These are phyloP conservation scores for Teunomyces kruisii DNA, from an alignment of 805 yeast species.

Conservation along the genomic window DNA sequence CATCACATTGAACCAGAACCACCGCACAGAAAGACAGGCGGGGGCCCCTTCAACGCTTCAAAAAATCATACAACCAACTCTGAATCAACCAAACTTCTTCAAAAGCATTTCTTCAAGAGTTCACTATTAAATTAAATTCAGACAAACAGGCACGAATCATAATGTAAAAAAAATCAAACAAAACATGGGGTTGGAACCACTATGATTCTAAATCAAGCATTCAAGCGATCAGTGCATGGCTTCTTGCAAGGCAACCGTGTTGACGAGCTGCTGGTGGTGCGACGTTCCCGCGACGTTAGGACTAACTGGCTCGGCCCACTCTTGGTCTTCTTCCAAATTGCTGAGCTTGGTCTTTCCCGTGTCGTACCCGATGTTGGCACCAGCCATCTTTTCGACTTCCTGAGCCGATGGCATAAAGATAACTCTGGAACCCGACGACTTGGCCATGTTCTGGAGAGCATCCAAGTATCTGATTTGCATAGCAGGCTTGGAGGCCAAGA, in stretches of 20 bases:
- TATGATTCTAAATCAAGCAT: neutral
- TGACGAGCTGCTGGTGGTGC: conserved; percentile 12
- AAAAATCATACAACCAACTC: no score
- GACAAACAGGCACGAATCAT: no score
- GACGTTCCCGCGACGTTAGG: conserved; percentile 8
- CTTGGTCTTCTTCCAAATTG: conserved; percentile 23
- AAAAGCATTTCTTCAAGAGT: no score
- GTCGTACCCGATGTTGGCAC: conserved; percentile 16
- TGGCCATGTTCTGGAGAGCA: conserved; percentile 77
- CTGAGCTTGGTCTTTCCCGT: conserved; percentile 8
- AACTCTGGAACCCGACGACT: conserved; percentile 59
- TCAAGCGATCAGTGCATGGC: conserved; percentile 15
- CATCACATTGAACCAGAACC: no score
- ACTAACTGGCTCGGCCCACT: conserved; percentile 18
- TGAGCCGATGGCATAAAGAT: conserved; percentile 66
- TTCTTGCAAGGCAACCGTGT: conserved; percentile 35
- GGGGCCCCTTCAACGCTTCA: no score
- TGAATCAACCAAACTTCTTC: no score
- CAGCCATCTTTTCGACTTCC: conserved; percentile 40
- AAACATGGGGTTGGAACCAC: neutral
- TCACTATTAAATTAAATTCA: no score
- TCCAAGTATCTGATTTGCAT: conserved; percentile 78
- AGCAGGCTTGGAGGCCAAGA: conserved; percentile 70
- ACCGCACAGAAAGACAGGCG: no score
- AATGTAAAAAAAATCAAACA: no score